A percentile compares a stretch with the other conserved stretches of the same genome.
Evolutionary conservation across 2,329 filamentous ascomycete genomes (phyloP).

Genomic region (Monosporascus sp.): DNA sequence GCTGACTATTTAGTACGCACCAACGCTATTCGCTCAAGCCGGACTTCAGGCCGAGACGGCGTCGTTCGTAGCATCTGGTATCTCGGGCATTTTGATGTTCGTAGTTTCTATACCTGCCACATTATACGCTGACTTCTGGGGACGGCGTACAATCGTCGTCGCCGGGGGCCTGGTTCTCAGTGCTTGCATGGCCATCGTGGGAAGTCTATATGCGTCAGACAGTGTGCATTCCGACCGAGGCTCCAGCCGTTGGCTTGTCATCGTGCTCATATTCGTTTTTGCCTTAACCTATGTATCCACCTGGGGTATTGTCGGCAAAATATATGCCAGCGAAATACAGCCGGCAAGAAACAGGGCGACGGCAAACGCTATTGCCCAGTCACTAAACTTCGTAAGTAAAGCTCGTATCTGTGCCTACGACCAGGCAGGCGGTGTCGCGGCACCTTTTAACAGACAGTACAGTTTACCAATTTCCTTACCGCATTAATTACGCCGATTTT

Average conservation of each 20-base stretch:
- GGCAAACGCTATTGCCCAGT: conserved; percentile 43
- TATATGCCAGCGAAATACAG: conserved; percentile 53
- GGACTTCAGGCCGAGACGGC: no score
- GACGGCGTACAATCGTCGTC: conserved; percentile 46
- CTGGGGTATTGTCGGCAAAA: conserved; percentile 47
- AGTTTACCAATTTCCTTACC: no score
- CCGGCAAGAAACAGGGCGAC: conserved; percentile 45
- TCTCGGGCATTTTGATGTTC: no score
- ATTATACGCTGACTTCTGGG: conserved; percentile 41
- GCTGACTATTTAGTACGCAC: no score
- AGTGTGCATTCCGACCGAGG: conserved; percentile 1
- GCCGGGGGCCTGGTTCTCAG: conserved; percentile 44
- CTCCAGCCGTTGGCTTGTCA: conserved; percentile 41
- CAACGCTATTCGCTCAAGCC: no score
- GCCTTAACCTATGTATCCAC: conserved; percentile 36
- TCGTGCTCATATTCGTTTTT: conserved; percentile 42
- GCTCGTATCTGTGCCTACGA: conserved; percentile 28
- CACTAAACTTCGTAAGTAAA: conserved; percentile 14
- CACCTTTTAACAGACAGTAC: no score
- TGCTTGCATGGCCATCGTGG: conserved; percentile 45
- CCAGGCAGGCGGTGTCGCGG: no score
- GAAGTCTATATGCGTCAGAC: conserved; percentile 39
- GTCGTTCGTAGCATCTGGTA: no score
- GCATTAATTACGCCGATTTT: no score
- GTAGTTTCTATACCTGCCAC: no score